Conservation (phyloP, 169 alveolate genomes). For the Eimeria acervulina region DNA sequence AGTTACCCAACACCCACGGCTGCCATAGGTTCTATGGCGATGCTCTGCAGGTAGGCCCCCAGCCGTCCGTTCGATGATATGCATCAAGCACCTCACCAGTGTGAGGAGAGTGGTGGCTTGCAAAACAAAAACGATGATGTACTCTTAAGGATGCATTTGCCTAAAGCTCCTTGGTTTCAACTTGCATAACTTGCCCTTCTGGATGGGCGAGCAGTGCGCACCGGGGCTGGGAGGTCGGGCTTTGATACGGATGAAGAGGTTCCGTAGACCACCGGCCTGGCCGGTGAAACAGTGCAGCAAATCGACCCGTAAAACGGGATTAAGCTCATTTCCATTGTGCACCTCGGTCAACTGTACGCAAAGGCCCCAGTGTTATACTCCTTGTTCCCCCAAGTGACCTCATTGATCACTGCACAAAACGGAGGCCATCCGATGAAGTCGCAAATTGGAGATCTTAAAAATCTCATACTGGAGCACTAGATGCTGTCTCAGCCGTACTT, state of each 20-base stretch:
- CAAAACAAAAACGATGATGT: background rate
- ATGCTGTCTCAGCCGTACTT: background rate
- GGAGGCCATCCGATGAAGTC: background rate
- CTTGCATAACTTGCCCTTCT: constrained; percentile 11
- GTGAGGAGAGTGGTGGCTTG: background rate
- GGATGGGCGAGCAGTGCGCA: constrained; percentile 53
- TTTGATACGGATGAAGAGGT: background rate
- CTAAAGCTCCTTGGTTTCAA: background rate
- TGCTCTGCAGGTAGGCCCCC: background rate
- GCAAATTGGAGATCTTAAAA: background rate
- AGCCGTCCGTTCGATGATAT: background rate
- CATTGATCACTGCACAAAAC: background rate
- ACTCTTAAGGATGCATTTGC: background rate
- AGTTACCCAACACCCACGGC: background rate
- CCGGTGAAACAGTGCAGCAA: constrained; percentile 6
- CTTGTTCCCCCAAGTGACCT: background rate
- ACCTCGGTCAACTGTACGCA: background rate
- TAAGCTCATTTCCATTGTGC: background rate
- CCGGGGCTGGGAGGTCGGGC: constrained; percentile 60
- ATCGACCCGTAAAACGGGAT: background rate
- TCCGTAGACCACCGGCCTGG: constrained; percentile 49
- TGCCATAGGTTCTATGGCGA: background rate
- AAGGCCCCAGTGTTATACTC: background rate
- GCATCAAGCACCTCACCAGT: background rate
- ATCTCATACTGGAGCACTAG: background rate